Evolutionary conservation across 202 grass and related monocot genomes (phyloP).

Genomic region (Carex sylvatica): DNA sequence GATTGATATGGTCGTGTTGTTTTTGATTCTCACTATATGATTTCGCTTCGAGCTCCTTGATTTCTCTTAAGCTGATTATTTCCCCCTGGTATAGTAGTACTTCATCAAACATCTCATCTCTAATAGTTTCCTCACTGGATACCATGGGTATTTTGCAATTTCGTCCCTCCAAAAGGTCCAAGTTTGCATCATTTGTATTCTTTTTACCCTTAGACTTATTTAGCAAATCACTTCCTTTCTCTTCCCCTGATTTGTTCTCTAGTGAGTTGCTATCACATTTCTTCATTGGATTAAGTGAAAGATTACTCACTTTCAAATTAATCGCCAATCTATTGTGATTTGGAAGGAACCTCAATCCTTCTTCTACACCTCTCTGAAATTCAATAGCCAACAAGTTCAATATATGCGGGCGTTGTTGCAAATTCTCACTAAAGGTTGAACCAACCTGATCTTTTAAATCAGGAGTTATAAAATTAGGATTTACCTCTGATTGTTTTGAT

Average conservation of each 20-base stretch:
- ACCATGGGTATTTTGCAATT: slow-evolving; percentile 32
- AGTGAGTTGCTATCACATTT: background rate
- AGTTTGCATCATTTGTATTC: background rate
- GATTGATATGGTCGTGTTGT: slow-evolving; percentile 48
- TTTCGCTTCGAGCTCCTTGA: slow-evolving; percentile 18
- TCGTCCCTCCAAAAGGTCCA: slow-evolving; percentile 30
- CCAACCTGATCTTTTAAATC: background rate
- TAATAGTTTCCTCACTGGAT: slow-evolving; percentile 22
- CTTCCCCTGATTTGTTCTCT: background rate
- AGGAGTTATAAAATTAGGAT: background rate
- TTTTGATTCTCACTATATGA: slow-evolving; percentile 23
- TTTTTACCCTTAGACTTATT: background rate
- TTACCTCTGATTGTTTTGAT: background rate
- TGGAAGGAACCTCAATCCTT: slow-evolving; percentile 38
- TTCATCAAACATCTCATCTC: slow-evolving; percentile 47
- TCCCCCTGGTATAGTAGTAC: slow-evolving; percentile 29
- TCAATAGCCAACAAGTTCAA: background rate
- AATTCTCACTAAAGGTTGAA: background rate
- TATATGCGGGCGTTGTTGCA: background rate
- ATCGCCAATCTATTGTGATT: slow-evolving; percentile 8
- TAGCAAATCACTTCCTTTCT: background rate
- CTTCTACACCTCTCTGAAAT: slow-evolving; percentile 34
- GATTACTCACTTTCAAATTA: background rate
- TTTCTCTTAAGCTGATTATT: slow-evolving; percentile 4
- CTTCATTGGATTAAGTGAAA: background rate